A percentile compares a stretch with the other conserved stretches of the same genome.
Conservation (phyloP, 2,329 filamentous ascomycete species). For the Fusarium torulosum region DNA sequence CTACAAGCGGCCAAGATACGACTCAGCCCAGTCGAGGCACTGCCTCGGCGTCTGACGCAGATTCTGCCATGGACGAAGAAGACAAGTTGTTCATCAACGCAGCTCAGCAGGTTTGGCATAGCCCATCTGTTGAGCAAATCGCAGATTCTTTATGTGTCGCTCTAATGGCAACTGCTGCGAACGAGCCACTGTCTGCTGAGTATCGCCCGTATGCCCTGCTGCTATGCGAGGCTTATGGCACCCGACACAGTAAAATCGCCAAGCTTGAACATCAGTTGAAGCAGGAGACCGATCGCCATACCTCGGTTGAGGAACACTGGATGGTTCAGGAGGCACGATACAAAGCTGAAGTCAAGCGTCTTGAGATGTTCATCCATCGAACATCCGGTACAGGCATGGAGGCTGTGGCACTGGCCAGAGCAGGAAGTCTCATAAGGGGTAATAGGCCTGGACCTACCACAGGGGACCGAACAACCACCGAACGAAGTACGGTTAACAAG, state of each 20-base stretch:
- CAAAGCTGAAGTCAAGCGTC: conserved; percentile 51
- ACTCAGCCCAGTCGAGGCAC: neutral
- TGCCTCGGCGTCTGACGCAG: neutral
- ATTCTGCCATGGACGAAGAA: conserved; percentile 16
- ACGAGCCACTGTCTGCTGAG: conserved; percentile 55
- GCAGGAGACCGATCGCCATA: conserved; percentile 55
- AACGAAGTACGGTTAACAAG: neutral
- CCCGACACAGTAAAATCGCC: conserved; percentile 46
- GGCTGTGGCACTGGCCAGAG: conserved; percentile 59
- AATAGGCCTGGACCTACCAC: neutral
- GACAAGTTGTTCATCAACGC: conserved; percentile 36
- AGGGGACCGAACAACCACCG: neutral
- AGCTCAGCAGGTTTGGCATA: conserved; percentile 52
- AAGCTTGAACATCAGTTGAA: conserved; percentile 51
- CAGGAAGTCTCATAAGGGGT: conserved; percentile 54
- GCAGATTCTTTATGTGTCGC: conserved; percentile 58
- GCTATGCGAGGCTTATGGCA: conserved; percentile 54
- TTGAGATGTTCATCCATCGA: conserved; percentile 50
- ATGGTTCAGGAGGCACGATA: conserved; percentile 42
- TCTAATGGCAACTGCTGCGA: conserved; percentile 55
- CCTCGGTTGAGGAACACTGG: conserved; percentile 40
- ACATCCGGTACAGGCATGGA: conserved; percentile 59
- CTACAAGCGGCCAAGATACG: conserved; percentile 34
- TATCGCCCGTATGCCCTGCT: conserved; percentile 59
- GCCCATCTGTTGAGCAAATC: conserved; percentile 60